phyloP scores from a whole-genome alignment of 139 green algal genomes.

The Closterium sp. region DNA sequence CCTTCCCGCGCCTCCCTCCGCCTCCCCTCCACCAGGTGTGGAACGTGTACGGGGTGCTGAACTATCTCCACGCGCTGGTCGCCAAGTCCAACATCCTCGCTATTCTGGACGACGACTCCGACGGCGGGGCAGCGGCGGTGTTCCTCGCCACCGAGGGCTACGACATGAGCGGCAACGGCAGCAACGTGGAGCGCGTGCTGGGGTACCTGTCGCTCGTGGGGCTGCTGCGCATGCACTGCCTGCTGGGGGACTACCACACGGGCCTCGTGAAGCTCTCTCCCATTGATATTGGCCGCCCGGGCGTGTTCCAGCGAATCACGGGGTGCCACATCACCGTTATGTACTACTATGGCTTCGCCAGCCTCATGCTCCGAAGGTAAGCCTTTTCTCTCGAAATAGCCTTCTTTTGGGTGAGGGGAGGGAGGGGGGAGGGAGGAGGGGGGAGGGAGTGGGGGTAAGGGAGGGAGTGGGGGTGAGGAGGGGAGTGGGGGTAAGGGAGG shows the following conservation, averaged over 20 bases:
- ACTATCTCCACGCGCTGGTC: conserved; percentile 83
- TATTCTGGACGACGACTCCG: conserved; percentile 67
- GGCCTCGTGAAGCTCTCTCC: conserved; percentile 64
- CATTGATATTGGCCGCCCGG: conserved; percentile 61
- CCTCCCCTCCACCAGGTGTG: conserved; percentile 61
- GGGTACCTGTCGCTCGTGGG: conserved; percentile 94
- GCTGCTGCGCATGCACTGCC: conserved; percentile 81
- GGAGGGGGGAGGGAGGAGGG: conserved; percentile 48
- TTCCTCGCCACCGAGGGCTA: conserved; percentile 74
- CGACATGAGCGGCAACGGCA: conserved; percentile 55
- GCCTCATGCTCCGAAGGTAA: conserved; percentile 77
- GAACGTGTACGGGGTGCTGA: conserved; percentile 76
- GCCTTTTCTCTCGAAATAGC: conserved; percentile 70
- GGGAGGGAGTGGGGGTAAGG: not conserved
- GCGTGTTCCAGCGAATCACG: conserved; percentile 76
- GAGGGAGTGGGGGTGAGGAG: not conserved
- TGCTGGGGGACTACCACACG: conserved; percentile 87
- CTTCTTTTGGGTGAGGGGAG: conserved; percentile 65
- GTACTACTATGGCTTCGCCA: conserved; percentile 94
- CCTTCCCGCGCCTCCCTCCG: not conserved
- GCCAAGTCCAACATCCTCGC: conserved; percentile 77
- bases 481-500: not conserved
- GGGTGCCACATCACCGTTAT: conserved; percentile 83
- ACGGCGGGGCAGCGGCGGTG: conserved; percentile 36
- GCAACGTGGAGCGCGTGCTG: conserved; percentile 93